Conservation (phyloP, 2,329 filamentous ascomycete species). For the Hypoxylon sp. region DNA sequence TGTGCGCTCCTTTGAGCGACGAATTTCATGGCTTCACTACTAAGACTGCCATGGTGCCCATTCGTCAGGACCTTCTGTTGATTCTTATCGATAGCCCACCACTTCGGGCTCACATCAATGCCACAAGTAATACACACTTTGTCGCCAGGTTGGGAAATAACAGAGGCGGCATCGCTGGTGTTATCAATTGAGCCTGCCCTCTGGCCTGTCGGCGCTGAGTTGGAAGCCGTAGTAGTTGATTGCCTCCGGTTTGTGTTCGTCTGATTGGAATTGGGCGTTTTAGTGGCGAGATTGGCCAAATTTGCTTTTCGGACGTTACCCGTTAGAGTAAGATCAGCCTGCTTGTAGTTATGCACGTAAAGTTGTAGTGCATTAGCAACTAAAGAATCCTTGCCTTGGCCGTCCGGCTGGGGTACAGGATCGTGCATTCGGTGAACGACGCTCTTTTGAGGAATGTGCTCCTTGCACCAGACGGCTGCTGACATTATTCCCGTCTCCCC, state of each 20-base stretch:
- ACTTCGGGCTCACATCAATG: conserved; percentile 80
- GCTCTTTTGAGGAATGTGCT: conserved; percentile 81
- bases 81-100: conserved; percentile 73
- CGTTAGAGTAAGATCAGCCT: conserved; percentile 90
- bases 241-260: conserved; percentile 66
- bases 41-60: conserved; percentile 65
- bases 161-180: conserved; percentile 48
- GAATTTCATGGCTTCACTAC: conserved; percentile 72
- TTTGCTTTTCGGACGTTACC: conserved; percentile 95
- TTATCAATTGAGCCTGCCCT: conserved; percentile 51
- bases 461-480: conserved; percentile 92
- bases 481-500: conserved; percentile 86
- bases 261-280: conserved; percentile 62
- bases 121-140: conserved; percentile 76
- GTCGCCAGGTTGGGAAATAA: conserved; percentile 59
- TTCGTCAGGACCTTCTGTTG: conserved; percentile 69
- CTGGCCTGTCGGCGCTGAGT: conserved; percentile 44
- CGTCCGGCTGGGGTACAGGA: conserved; percentile 69
- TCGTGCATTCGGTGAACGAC: conserved; percentile 86
- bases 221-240: conserved; percentile 66
- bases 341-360: conserved; percentile 91
- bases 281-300: conserved; percentile 76
- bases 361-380: conserved; percentile 86
- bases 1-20: conserved; percentile 75
- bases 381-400: conserved; percentile 43